Evolutionary conservation across 164 flowering plant species (phyloP).

Genomic region (Vitis labrusca): DNA sequence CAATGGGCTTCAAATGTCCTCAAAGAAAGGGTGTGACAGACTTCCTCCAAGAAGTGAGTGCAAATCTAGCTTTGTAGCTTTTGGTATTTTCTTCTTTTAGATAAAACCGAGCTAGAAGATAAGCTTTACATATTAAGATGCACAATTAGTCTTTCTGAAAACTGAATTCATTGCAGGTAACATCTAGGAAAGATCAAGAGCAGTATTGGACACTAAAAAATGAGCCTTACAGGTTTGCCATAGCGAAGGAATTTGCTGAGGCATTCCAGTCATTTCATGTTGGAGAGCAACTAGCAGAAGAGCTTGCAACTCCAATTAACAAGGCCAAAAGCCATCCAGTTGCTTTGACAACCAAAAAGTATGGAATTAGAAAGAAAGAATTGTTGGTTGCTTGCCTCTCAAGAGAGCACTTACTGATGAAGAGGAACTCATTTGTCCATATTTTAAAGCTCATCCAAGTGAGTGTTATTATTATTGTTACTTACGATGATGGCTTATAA

Average conservation of each 20-base stretch:
- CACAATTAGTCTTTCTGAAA: neutral
- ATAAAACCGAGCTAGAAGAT: too few species aligned
- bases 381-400: slow-evolving; percentile 50
- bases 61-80: neutral
- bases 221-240: slow-evolving; percentile 29
- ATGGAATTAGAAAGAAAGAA: slow-evolving; percentile 50
- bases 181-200: slow-evolving; percentile 50
- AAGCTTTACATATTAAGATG: neutral
- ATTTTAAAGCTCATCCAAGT: slow-evolving; percentile 50
- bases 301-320: slow-evolving; percentile 32
- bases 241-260: slow-evolving; percentile 30
- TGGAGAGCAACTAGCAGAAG: slow-evolving; percentile 23
- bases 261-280: slow-evolving; percentile 31
- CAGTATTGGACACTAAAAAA: slow-evolving; percentile 33
- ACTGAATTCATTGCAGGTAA: slow-evolving; percentile 26
- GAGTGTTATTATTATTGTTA: neutral
- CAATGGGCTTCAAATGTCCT: slow-evolving; percentile 70
- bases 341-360: slow-evolving; percentile 41
- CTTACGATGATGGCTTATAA: neutral
- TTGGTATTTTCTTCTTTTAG: too few species aligned
- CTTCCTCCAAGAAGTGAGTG: slow-evolving; percentile 67
- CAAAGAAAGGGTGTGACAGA: slow-evolving; percentile 72
- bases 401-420: slow-evolving; percentile 30
- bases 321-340: slow-evolving; percentile 34
- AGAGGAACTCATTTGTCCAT: slow-evolving; percentile 59